Evolutionary conservation across 2,329 filamentous ascomycete genomes (phyloP), one percentile per base, ranked within the genome.

Genomic region (Calonectria hawksworthii): DNA sequence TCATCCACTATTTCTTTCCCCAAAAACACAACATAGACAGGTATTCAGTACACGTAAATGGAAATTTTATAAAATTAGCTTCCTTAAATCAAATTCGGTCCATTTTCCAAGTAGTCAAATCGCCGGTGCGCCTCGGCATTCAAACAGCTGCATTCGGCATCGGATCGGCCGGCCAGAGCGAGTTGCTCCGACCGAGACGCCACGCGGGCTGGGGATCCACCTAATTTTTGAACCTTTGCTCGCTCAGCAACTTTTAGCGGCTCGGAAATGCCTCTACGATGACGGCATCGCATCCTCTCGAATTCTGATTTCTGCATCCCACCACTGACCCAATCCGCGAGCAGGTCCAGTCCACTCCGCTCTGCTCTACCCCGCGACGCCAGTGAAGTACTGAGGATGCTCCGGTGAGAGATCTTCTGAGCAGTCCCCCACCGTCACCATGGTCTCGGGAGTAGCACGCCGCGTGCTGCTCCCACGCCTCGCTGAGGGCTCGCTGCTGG

Each of bases 391-490:
- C 76, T 81, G 80, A 84, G 80, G 76, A 84, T 84, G 83, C 80
- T 77, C 75, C 78, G 76, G 75, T 79, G 73, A 77, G 76, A 77
- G 68, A 75, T 67, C 72, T 67, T 79, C 65, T 78, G 34, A 80
- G 74, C 77, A 74, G 75, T 78, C 76, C 76, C 75, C 80, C 75
- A 75, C 80, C 75, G 79, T 82, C 81, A 86, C 80, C 79, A 90
- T 90, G 88, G 86, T 86, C 83, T 86, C 87, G 85, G 88, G 86
- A 83, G 85, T 86, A 82, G 85, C 88, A 81, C 88, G 88, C 80
- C 87, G 86, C 81, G 85, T 85, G 84, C 85, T 89, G 85, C 85
- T 88, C 84, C 88, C 88, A 76, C 86, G 85, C 81, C 84, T 86
- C 82, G 84, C 84, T 78, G 83, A 84, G 76, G 80, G 80, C 82